Evolutionary conservation across 768 basidiomycete genomes (phyloP).

Genomic region (Rhodocollybia butyracea): DNA sequence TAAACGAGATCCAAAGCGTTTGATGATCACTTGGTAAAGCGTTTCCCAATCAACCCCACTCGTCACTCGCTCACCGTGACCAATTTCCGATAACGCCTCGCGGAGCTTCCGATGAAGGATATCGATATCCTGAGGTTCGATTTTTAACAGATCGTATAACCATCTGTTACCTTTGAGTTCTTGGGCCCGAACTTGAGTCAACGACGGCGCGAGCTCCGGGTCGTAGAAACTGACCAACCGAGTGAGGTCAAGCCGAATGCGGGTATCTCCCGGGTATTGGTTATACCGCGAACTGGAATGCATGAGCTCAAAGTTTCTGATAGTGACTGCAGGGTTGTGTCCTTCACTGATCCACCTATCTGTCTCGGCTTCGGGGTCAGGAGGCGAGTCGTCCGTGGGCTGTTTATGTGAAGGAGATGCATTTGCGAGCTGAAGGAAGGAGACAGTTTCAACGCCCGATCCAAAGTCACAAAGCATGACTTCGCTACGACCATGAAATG

Average conservation of each 20-base stretch:
- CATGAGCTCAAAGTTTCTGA: slow-evolving; percentile 18
- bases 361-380: slow-evolving; percentile 3
- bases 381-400: slow-evolving; percentile 5
- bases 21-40: too few species aligned
- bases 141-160: neutral
- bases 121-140: neutral
- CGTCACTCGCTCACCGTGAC: too few species aligned
- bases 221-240: slow-evolving; percentile 43
- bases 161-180: slow-evolving; percentile 9
- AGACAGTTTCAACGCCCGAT: slow-evolving; percentile 33
- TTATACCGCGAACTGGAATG: slow-evolving; percentile 40
- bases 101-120: too few species aligned
- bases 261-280: slow-evolving; percentile 38
- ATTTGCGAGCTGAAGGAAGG: slow-evolving; percentile 32
- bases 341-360: neutral
- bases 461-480: slow-evolving; percentile 47
- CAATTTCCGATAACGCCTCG: too few species aligned
- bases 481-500: slow-evolving; percentile 29
- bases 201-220: slow-evolving; percentile 30
- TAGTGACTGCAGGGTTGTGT: neutral
- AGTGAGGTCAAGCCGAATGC: slow-evolving; percentile 39
- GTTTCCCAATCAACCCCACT: too few species aligned
- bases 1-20: too few species aligned
- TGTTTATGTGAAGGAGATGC: neutral
- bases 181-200: slow-evolving; percentile 18